phyloP scores from a whole-genome alignment of 2,329 filamentous ascomycete species.

The Byssochlamys sp. region DNA sequence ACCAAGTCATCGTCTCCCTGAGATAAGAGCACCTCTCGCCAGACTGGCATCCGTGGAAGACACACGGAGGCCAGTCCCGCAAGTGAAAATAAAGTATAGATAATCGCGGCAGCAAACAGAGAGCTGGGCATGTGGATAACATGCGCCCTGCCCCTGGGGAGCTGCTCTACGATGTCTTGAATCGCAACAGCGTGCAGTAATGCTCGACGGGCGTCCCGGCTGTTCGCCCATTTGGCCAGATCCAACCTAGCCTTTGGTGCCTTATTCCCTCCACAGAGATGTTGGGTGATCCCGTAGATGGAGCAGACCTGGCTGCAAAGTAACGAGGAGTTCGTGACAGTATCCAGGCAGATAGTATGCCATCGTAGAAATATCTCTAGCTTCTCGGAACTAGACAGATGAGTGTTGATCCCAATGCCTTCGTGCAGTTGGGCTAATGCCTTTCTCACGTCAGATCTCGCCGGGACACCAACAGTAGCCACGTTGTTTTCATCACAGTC shows the following conservation, averaged over 20 bases:
- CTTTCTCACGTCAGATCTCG: constrained; percentile 28
- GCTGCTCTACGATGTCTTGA: constrained; percentile 38
- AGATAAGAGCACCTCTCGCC: constrained; percentile 31
- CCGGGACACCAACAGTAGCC: constrained; percentile 31
- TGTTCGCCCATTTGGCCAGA: constrained; percentile 29
- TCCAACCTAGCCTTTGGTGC: constrained; percentile 23
- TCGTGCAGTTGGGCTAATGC: constrained; percentile 34
- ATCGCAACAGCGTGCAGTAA: constrained; percentile 38
- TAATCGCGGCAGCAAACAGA: constrained; percentile 35
- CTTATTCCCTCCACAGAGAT: constrained; percentile 28
- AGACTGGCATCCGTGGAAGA: constrained; percentile 32
- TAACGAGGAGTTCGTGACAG: constrained; percentile 31
- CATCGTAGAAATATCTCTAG: constrained; percentile 36
- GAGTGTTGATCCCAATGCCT: constrained; percentile 27
- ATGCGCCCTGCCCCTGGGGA: constrained; percentile 37
- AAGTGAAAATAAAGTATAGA: constrained; percentile 34
- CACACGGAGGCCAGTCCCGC: constrained; percentile 29
- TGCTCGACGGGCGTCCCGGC: constrained; percentile 29
- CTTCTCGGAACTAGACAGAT: constrained; percentile 27
- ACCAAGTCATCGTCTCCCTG: constrained; percentile 11
- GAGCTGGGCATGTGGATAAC: constrained; percentile 38
- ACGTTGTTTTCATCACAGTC: constrained; percentile 31
- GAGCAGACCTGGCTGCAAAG: constrained; percentile 33
- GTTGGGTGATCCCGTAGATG: constrained; percentile 29
- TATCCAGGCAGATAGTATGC: constrained; percentile 38